Conservation (phyloP, 2,329 filamentous ascomycete genomes). For the Gnomoniopsis smithogilvyi region DNA sequence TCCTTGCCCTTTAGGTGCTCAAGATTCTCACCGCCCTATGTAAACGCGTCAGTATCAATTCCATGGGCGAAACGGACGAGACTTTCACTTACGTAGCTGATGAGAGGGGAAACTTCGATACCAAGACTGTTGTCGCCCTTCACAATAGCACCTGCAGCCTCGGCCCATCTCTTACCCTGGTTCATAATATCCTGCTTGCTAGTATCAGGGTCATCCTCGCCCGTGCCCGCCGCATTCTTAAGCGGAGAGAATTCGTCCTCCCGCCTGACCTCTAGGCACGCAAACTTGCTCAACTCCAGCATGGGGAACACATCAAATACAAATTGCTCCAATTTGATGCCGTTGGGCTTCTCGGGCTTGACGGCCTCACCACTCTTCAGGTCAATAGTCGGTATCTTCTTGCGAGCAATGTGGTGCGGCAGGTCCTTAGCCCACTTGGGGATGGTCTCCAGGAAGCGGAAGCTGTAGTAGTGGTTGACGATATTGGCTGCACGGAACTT, state of each 20-base stretch:
- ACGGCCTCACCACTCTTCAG: conserved; percentile 72
- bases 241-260: conserved; percentile 98
- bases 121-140: conserved; percentile 64
- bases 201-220: conserved; percentile 91
- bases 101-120: conserved; percentile 86
- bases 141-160: conserved; percentile 74
- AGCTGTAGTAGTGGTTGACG: conserved; percentile 99
- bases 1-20: conserved; percentile 51
- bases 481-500: conserved; percentile 99
- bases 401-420: conserved; percentile 92
- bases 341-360: conserved; percentile 93
- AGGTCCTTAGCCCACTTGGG: conserved; percentile 81
- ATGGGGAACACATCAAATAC: conserved; percentile 98
- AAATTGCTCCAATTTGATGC: conserved; percentile 98
- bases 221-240: conserved; percentile 83
- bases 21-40: conserved; percentile 60
- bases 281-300: conserved; percentile 82
- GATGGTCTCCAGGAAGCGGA: conserved; percentile 86
- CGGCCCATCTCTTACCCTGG: conserved; percentile 83
- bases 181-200: conserved; percentile 86
- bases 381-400: conserved; percentile 93
- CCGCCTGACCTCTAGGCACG: conserved; percentile 90
- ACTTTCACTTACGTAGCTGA: conserved; percentile 80
- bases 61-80: background rate
- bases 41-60: conserved; percentile 21